Evolutionary conservation across 225 moss, liverwort and hornwort species (phyloP).

Genomic region (Polytrichum formosum): DNA sequence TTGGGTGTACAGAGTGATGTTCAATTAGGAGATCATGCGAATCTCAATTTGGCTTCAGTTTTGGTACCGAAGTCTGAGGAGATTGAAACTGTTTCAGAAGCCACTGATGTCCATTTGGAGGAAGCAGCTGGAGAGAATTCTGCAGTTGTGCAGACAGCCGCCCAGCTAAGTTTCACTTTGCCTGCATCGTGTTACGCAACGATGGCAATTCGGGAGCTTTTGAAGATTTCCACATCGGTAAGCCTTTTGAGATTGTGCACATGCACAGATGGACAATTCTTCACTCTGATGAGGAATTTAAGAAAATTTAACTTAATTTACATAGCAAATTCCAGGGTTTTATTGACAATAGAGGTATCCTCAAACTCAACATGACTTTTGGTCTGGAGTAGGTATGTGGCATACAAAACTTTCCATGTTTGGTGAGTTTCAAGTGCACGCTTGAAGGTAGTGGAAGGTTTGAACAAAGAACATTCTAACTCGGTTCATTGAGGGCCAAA

Average conservation of each 20-base stretch:
- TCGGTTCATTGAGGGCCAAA: no score
- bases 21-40: neutral
- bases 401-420: no score
- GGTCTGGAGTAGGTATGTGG: neutral
- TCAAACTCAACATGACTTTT: no score
- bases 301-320: neutral
- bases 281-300: no score
- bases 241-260: conserved; percentile 9
- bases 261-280: neutral
- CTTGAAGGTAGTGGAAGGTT: no score
- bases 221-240: conserved; percentile 98
- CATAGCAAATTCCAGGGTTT: neutral
- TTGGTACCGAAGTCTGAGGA: neutral
- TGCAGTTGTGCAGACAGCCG: conserved; percentile 50
- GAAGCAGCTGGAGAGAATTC: neutral
- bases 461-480: no score
- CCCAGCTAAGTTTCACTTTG: conserved; percentile 73
- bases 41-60: neutral
- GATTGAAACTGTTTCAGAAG: no score
- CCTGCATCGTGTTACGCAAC: conserved; percentile 95
- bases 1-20: neutral
- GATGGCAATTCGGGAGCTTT: conserved; percentile 92
- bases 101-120: neutral
- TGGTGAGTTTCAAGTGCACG: no score
- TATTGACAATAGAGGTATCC: no score